Evolutionary conservation across 1,284 basidiomycete species (phyloP).

Genomic region (Cryptococcus hybrid): DNA sequence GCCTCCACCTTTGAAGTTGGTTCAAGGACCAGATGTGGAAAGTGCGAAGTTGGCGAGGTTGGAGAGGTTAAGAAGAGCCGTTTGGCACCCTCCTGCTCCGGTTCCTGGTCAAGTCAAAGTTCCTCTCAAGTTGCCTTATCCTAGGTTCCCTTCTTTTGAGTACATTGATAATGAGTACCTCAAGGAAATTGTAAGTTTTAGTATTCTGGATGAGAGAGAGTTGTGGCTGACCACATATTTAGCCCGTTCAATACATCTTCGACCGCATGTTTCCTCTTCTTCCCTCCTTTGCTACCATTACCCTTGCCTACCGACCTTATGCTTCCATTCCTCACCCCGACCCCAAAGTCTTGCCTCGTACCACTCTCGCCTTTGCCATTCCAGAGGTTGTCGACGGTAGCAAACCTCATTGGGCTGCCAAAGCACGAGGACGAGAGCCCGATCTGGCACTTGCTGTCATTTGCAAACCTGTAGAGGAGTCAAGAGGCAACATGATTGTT

Average conservation of each 20-base stretch:
- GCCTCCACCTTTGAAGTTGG: not conserved
- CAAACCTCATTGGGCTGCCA: constrained; percentile 9
- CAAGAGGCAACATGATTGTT: constrained; percentile 13
- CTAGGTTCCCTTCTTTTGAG: constrained; percentile 15
- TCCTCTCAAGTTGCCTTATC: constrained; percentile 17
- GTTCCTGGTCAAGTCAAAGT: constrained; percentile 7
- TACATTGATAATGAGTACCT: not conserved
- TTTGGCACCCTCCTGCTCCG: not conserved
- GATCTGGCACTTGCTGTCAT: constrained; percentile 27
- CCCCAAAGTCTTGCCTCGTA: not conserved
- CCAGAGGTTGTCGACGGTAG: constrained; percentile 16
- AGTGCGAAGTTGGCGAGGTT: too few species aligned
- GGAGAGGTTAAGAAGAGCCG: not conserved
- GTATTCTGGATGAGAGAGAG: not conserved
- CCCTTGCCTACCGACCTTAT: constrained; percentile 9
- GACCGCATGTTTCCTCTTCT: constrained; percentile 16
- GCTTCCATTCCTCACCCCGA: constrained; percentile 6
- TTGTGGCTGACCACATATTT: constrained; percentile 1
- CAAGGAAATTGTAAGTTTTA: constrained; percentile 23
- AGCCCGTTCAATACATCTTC: constrained; percentile 30
- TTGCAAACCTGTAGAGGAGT: constrained; percentile 3
- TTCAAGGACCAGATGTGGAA: not conserved
- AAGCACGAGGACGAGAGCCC: constrained; percentile 19
- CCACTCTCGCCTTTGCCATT: constrained; percentile 19
- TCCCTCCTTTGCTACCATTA: constrained; percentile 20